Evolutionary conservation across 345 rosid species (phyloP), one percentile per base, ranked within the genome.

Genomic region (Pistacia vera): DNA sequence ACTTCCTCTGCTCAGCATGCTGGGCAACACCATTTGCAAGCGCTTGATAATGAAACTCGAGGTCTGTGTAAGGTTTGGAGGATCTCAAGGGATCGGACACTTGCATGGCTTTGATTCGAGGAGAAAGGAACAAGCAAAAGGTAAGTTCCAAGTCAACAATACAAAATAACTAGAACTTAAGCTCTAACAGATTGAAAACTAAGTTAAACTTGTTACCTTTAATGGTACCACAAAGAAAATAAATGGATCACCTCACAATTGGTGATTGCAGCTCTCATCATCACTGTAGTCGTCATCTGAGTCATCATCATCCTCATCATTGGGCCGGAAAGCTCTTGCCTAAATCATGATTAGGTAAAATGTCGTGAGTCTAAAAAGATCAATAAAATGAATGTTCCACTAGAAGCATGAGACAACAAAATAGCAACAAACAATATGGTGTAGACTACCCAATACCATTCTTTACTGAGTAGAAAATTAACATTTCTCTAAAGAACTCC

Each of bases 261-360:
- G 99, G 99, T 10, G 98, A 97, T 75, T 90, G 97, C 80, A 90
- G 79, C 83, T 91, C 99, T 97, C 98, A 75, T 97, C 97, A 55
- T 94, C 98, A 60, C 94, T 97, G 51, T 78, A 97, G 78, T 94
- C 98, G 74, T 97, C 97, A 82, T 97, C 97, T 0, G 96, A 87
- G 77, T 93, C 95, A 0, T 94, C 97, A 0, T 94, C 92, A 0
- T 88, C 93, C 0, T 83, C 87, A 49, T 92, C 98, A 77, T 85
- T 78, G 33, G 90, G 84, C 38, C 89, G 88, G 82, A 92, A 94
- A 77, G 90, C 83, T 78, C 86, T 94, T 60, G 94, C 94, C 99
- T 89, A 80, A 7, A 49, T 70, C 52, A 62, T 28, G 14, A 56
- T 36, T 3, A 70, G 28, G 18, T 61, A 63, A 72, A 46, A 17